Evolutionary conservation across 148 eudicot genomes (phyloP).

Genomic region (Tetragonia tetragonoides): DNA sequence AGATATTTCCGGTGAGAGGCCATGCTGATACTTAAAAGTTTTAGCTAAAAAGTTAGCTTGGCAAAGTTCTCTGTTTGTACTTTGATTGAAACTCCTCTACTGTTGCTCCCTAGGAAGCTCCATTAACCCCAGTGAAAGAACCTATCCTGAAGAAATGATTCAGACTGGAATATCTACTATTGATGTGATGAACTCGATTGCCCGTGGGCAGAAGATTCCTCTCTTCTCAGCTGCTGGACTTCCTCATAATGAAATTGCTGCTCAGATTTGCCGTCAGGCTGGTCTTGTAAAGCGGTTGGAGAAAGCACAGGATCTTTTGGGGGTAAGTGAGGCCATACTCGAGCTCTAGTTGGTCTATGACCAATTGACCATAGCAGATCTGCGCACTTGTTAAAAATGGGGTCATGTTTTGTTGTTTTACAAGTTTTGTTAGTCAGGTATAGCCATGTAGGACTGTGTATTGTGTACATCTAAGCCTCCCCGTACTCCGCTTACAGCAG

Average conservation of each 20-base stretch:
- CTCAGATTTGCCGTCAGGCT: slow-evolving; percentile 98
- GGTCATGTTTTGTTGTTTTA: no score
- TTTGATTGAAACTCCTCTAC: slow-evolving; percentile 5
- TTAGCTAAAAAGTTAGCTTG: no score
- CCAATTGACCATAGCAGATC: no score
- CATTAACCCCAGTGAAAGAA: slow-evolving; percentile 96
- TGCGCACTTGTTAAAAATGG: no score
- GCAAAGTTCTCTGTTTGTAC: background rate
- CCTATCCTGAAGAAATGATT: slow-evolving; percentile 99
- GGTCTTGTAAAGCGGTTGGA: slow-evolving; percentile 97
- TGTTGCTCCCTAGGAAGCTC: slow-evolving; percentile 65
- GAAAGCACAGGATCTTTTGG: slow-evolving; percentile 66
- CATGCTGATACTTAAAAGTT: background rate
- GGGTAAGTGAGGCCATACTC: slow-evolving; percentile 47
- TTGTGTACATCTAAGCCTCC: no score
- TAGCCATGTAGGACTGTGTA: no score
- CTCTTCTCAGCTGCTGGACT: slow-evolving; percentile 99
- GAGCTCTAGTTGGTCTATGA: background rate
- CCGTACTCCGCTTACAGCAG: no score
- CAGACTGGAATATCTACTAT: slow-evolving; percentile 96
- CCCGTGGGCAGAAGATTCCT: slow-evolving; percentile 98
- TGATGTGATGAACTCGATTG: slow-evolving; percentile 99
- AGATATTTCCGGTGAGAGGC: slow-evolving; percentile 84
- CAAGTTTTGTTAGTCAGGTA: no score
- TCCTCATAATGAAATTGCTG: slow-evolving; percentile 99